Evolutionary conservation across 2,329 filamentous ascomycete species (phyloP).

Genomic region (Epichloe coenophiala): DNA sequence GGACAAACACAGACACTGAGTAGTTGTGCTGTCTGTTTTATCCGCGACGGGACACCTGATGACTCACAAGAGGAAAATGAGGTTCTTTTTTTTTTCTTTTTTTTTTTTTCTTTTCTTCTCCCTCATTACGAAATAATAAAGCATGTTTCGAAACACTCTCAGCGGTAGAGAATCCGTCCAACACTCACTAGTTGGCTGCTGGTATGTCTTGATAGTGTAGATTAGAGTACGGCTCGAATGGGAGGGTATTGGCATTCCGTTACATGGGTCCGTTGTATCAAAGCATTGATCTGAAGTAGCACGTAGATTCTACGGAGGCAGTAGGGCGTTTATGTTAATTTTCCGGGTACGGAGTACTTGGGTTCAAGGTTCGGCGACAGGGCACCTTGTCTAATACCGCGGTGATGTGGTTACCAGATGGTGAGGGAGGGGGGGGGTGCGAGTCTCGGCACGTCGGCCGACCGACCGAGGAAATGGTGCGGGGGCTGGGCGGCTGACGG

Average conservation of each 20-base stretch:
- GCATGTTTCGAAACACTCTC: not conserved
- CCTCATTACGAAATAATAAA: not conserved
- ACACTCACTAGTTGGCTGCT: not conserved
- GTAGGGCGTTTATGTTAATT: no score
- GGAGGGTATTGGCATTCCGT: no score
- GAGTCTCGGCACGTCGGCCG: constrained; percentile 42
- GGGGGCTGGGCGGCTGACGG: no score
- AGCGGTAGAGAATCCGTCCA: not conserved
- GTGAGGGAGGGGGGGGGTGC: constrained; percentile 32
- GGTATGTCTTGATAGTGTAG: not conserved
- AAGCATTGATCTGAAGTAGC: no score
- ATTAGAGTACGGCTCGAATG: not conserved
- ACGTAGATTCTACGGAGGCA: no score
- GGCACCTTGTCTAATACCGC: no score
- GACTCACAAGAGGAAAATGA: not conserved
- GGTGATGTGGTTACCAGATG: constrained; percentile 35
- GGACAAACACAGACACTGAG: constrained; percentile 11
- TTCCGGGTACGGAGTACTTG: no score
- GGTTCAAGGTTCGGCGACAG: constrained; percentile 20
- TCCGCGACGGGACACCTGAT: not conserved
- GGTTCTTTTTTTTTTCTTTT: no score
- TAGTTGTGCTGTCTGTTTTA: constrained; percentile 4
- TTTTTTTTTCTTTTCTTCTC: no score
- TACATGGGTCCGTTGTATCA: no score
- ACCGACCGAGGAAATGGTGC: no score